phyloP scores from a whole-genome alignment of 495 filamentous ascomycete genomes.

The Neurospora cerealis region DNA sequence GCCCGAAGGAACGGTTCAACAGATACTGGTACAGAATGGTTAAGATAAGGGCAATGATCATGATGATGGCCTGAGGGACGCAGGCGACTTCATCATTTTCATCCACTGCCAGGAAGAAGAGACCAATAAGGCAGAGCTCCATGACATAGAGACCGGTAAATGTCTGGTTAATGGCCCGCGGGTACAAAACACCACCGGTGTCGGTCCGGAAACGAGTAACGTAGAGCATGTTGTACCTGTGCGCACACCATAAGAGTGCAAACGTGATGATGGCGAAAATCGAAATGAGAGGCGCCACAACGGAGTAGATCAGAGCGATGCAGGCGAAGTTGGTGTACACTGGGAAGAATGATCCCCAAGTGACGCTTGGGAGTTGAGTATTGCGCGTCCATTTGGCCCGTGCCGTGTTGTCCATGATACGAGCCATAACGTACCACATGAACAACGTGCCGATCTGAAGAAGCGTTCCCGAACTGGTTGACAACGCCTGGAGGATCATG shows the following conservation, averaged over 20 bases:
- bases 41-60: conserved; percentile 63
- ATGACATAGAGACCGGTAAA: conserved; percentile 93
- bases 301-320: conserved; percentile 86
- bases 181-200: conserved; percentile 89
- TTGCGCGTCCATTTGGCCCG: conserved; percentile 83
- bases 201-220: conserved; percentile 86
- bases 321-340: conserved; percentile 92
- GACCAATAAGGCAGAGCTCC: conserved; percentile 81
- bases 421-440: conserved; percentile 70
- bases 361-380: conserved; percentile 63
- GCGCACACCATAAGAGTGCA: conserved; percentile 87
- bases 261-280: conserved; percentile 94
- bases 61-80: conserved; percentile 76
- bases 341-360: conserved; percentile 92
- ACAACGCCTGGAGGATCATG: conserved; percentile 89
- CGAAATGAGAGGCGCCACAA: conserved; percentile 83
- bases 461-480: conserved; percentile 79
- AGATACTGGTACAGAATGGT: conserved; percentile 76
- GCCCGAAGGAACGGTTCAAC: conserved; percentile 76
- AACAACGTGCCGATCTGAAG: conserved; percentile 72
- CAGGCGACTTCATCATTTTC: conserved; percentile 49
- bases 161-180: conserved; percentile 88
- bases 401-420: conserved; percentile 75
- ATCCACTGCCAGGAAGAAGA: conserved; percentile 79
- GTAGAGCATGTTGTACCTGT: conserved; percentile 94